Percentiles rank a stretch among this genome's conserved stretches.
phyloP scores from a whole-genome alignment of 2,329 filamentous ascomycete genomes.

The Penicillium sp. region DNA sequence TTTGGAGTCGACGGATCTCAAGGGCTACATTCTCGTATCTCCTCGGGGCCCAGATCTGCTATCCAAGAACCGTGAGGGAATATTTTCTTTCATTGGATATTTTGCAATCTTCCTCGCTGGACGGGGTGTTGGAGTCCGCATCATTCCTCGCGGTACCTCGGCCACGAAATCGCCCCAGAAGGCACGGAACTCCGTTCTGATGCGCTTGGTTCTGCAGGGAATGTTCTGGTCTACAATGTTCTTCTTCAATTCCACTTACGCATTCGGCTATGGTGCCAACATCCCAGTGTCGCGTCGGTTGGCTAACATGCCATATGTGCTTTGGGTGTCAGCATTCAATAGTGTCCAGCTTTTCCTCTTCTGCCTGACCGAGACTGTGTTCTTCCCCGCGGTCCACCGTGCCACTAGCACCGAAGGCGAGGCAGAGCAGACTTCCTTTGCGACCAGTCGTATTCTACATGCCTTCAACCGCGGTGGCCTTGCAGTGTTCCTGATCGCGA shows the following conservation, averaged over 20 bases:
- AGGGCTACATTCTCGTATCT: conserved; percentile 77
- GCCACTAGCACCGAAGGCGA: conserved; percentile 56
- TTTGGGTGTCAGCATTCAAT: conserved; percentile 94
- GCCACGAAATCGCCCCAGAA: conserved; percentile 41
- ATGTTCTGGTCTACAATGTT: conserved; percentile 69
- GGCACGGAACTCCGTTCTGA: conserved; percentile 56
- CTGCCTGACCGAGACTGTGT: conserved; percentile 70
- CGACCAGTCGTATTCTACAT: conserved; percentile 76
- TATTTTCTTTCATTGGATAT: conserved; percentile 94
- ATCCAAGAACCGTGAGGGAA: conserved; percentile 87
- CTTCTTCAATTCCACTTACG: conserved; percentile 63
- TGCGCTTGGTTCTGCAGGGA: conserved; percentile 63
- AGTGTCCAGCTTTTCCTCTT: conserved; percentile 76
- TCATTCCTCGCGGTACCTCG: conserved; percentile 64
- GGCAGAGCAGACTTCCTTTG: conserved; percentile 60
- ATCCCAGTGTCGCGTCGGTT: conserved; percentile 80
- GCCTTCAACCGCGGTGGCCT: conserved; percentile 89
- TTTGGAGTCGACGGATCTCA: conserved; percentile 74
- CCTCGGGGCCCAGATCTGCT: conserved; percentile 71
- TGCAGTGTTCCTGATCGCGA: conserved; percentile 79
- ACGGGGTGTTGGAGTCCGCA: conserved; percentile 74
- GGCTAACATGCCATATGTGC: conserved; percentile 88
- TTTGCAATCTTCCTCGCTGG: conserved; percentile 91
- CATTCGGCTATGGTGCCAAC: conserved; percentile 61
- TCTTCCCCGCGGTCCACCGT: conserved; percentile 71